Conservation (phyloP, 2,329 filamentous ascomycete species). For the Claviceps sorghi region DNA sequence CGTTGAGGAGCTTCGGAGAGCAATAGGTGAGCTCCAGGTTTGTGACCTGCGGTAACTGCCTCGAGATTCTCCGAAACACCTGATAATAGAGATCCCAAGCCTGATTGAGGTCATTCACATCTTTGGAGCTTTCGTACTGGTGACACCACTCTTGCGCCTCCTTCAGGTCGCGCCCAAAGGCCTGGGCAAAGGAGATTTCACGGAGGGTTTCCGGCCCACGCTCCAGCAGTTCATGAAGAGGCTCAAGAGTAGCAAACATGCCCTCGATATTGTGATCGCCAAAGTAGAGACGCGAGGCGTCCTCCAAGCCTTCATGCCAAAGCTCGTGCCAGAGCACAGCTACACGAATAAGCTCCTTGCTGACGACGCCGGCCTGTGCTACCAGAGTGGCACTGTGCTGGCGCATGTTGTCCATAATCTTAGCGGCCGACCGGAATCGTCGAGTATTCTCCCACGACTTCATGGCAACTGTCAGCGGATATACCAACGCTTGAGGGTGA, state of each 20-base stretch:
- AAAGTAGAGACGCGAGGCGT: constrained; percentile 92
- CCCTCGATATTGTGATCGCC: constrained; percentile 94
- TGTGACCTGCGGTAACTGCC: constrained; percentile 85
- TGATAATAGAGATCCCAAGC: constrained; percentile 99
- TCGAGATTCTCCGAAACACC: constrained; percentile 87
- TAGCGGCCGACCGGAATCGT: constrained; percentile 71
- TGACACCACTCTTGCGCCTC: constrained; percentile 95
- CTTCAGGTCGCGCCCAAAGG: constrained; percentile 86
- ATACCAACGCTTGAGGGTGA: constrained; percentile 92
- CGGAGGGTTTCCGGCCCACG: constrained; percentile 82
- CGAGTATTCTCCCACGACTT: constrained; percentile 75
- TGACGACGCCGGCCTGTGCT: constrained; percentile 88
- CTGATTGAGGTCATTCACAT: constrained; percentile 89
- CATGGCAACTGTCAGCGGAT: constrained; percentile 93
- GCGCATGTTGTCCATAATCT: constrained; percentile 97
- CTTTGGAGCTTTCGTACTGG: constrained; percentile 75
- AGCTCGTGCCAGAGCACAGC: constrained; percentile 97
- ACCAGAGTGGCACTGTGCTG: constrained; percentile 86
- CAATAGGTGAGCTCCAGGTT: constrained; percentile 92
- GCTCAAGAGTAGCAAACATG: constrained; percentile 85
- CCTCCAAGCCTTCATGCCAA: constrained; percentile 96
- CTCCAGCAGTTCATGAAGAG: constrained; percentile 82
- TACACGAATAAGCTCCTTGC: constrained; percentile 90
- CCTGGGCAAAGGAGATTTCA: constrained; percentile 94
- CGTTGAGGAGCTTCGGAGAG: constrained; percentile 79